Conservation (phyloP, 140 eudicot genomes). For the Ambrosia hybrid region DNA sequence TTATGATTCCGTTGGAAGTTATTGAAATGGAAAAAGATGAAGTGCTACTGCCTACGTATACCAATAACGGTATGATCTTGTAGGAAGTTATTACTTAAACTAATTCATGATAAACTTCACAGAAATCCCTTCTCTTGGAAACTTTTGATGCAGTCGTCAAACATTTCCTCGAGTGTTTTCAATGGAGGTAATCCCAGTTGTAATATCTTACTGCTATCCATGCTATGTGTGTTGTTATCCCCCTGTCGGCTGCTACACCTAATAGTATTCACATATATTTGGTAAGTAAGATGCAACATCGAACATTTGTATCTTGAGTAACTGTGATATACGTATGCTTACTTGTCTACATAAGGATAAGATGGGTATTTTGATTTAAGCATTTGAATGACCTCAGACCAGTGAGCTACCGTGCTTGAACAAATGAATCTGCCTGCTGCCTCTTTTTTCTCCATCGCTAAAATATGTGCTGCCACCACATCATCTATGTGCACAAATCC, state of each 20-base stretch:
- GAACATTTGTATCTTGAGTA: not conserved
- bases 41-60: too few species aligned
- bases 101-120: slow-evolving; percentile 24
- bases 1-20: too few species aligned
- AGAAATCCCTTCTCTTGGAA: slow-evolving; percentile 75
- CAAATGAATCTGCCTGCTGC: slow-evolving; percentile 86
- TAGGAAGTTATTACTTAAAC: not conserved
- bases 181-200: slow-evolving; percentile 79
- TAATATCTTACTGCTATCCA: slow-evolving; percentile 74
- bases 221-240: slow-evolving; percentile 61
- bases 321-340: slow-evolving; percentile 21
- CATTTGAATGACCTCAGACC: slow-evolving; percentile 79
- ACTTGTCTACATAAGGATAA: slow-evolving; percentile 72
- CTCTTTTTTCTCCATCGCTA: slow-evolving; percentile 79
- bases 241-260: slow-evolving; percentile 75
- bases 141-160: slow-evolving; percentile 81
- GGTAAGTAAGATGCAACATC: slow-evolving; percentile 1
- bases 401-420: slow-evolving; percentile 84
- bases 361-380: slow-evolving; percentile 68
- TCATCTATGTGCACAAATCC: slow-evolving; percentile 96
- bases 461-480: slow-evolving; percentile 76
- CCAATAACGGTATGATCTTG: not conserved
- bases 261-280: not conserved
- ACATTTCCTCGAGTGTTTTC: slow-evolving; percentile 72
- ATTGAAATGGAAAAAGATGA: too few species aligned